These are phyloP conservation scores for Aquilaria malaccensis DNA, from an alignment of 345 rosid genomes.

Conservation along the genomic window DNA sequence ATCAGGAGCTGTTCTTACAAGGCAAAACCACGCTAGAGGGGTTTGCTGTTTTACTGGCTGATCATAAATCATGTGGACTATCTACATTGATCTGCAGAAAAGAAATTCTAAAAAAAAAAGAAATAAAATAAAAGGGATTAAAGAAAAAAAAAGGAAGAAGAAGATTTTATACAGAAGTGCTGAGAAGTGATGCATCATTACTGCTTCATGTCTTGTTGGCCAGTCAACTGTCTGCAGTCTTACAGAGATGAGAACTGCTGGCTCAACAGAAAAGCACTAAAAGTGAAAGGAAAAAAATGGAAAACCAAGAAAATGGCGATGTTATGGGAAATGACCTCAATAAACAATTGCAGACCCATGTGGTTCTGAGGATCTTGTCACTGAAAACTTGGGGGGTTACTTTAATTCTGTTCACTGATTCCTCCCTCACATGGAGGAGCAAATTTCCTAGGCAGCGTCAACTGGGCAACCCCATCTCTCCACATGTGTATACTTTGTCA, in stretches of 20 bases:
- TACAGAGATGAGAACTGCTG: not conserved
- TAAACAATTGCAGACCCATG: conserved; percentile 24
- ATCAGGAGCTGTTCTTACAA: no score
- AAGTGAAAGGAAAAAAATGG: not conserved
- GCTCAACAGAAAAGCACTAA: not conserved
- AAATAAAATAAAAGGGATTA: no score
- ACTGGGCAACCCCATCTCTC: conserved; percentile 16
- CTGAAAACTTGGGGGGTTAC: conserved; percentile 23
- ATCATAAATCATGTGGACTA: not conserved
- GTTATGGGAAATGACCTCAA: not conserved
- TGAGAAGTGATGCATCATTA: conserved; percentile 3
- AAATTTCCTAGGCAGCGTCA: conserved; percentile 15
- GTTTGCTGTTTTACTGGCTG: not conserved
- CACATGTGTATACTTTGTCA: conserved; percentile 11
- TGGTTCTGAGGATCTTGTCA: conserved; percentile 29
- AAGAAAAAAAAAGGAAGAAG: not conserved
- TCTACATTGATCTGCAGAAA: not conserved
- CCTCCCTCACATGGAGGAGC: conserved; percentile 47
- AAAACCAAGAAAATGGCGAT: not conserved
- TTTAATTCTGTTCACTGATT: conserved; percentile 35
- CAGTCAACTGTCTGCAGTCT: conserved; percentile 11
- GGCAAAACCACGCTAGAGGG: no score
- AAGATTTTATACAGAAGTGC: not conserved
- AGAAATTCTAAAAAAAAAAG: not conserved
- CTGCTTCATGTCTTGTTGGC: conserved; percentile 3